A percentile compares a stretch with the other conserved stretches of the same genome.
These are phyloP conservation scores for Marsdenia floribunda DNA, from an alignment of 257 asterid species.

Conservation along the genomic window DNA sequence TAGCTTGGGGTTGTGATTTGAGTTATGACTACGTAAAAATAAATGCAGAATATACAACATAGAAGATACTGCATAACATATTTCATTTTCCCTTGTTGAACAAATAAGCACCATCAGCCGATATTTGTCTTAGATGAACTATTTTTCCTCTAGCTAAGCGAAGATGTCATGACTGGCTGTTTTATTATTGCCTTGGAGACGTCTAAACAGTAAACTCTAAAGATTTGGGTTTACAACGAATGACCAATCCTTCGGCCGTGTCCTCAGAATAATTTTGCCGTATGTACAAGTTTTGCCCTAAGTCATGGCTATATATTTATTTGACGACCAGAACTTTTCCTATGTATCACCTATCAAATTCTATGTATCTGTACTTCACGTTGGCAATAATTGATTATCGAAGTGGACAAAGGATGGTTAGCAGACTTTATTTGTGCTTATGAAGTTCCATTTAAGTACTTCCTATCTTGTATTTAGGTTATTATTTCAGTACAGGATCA, in stretches of 20 bases:
- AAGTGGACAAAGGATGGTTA: too few relatives aligned
- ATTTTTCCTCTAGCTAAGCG: background rate
- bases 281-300: background rate
- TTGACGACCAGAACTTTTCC: too few relatives aligned
- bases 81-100: background rate
- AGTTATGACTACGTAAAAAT: conserved; percentile 93
- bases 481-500: too few relatives aligned
- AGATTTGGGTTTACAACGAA: background rate
- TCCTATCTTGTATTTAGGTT: too few relatives aligned
- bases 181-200: background rate
- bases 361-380: too few relatives aligned
- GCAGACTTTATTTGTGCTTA: too few relatives aligned
- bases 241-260: background rate
- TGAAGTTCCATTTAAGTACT: too few relatives aligned
- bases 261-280: background rate
- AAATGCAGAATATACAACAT: conserved; percentile 81
- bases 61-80: conserved; percentile 3
- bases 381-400: too few relatives aligned
- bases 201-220: too few relatives aligned
- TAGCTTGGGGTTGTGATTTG: conserved; percentile 95
- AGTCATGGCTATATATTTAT: background rate
- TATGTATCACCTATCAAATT: too few relatives aligned
- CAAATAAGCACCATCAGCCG: background rate
- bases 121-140: too few relatives aligned
- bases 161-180: background rate